phyloP scores from a whole-genome alignment of 208 protist species.

The Trypanosoma rangeli region DNA sequence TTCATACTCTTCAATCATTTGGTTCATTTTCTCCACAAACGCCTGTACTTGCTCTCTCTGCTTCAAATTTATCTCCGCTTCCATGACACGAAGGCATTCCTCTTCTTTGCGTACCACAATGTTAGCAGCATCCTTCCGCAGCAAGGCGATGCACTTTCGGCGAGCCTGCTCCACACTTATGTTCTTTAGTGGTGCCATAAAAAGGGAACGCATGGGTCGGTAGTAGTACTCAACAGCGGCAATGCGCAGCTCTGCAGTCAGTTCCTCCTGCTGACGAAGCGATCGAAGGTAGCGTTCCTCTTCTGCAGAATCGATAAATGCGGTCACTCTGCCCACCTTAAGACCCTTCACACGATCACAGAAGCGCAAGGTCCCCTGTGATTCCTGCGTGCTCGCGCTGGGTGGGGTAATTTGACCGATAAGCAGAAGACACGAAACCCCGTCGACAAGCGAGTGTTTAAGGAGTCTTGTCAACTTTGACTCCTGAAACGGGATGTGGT shows the following conservation, averaged over 20 bases:
- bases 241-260: conserved; percentile 81
- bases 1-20: conserved; percentile 85
- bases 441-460: conserved; percentile 68
- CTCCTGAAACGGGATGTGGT: conserved; percentile 89
- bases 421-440: conserved; percentile 68
- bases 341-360: conserved; percentile 88
- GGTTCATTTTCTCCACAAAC: conserved; percentile 81
- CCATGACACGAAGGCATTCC: conserved; percentile 22
- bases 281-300: conserved; percentile 64
- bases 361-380: conserved; percentile 83
- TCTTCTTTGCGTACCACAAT: conserved; percentile 45
- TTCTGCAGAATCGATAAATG: conserved; percentile 53
- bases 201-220: conserved; percentile 35
- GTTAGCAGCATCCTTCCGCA: conserved; percentile 30
- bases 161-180: conserved; percentile 35
- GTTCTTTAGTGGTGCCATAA: conserved; percentile 39
- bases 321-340: conserved; percentile 53
- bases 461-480: conserved; percentile 94
- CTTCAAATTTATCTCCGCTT: conserved; percentile 35
- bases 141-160: conserved; percentile 30
- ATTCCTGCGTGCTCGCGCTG: conserved; percentile 58
- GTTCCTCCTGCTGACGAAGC: conserved; percentile 57
- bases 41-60: conserved; percentile 49
- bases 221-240: conserved; percentile 57
- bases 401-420: conserved; percentile 84